Conservation (phyloP, 768 basidiomycete genomes). For the Leucogyrophana mollusca region DNA sequence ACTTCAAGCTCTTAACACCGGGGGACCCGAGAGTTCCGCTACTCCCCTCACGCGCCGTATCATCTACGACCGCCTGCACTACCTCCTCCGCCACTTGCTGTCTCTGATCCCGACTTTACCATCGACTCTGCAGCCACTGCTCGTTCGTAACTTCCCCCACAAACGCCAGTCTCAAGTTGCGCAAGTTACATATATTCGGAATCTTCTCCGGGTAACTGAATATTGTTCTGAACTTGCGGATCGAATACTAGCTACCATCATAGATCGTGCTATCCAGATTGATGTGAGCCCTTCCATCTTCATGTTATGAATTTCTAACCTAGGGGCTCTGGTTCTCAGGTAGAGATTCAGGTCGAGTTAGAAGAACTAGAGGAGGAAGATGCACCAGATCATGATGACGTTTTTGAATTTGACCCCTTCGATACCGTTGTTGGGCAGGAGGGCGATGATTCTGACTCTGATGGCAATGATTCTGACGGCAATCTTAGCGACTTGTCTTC, state of each 20-base stretch:
- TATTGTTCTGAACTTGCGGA: conserved; percentile 90
- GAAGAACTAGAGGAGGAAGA: conserved; percentile 84
- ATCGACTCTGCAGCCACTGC: conserved; percentile 80
- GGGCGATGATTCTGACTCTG: conserved; percentile 55
- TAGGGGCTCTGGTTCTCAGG: conserved; percentile 40
- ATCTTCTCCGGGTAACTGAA: conserved; percentile 74
- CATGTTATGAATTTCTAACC: neutral
- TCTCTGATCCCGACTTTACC: conserved; percentile 90
- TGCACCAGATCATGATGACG: conserved; percentile 45
- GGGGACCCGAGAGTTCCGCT: conserved; percentile 61
- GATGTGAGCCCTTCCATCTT: conserved; percentile 59
- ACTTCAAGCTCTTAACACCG: conserved; percentile 56
- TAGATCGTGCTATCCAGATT: conserved; percentile 94
- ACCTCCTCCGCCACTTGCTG: conserved; percentile 83
- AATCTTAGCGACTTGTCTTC: conserved; percentile 78
- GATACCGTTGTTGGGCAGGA: conserved; percentile 83
- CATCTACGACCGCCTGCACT: conserved; percentile 85
- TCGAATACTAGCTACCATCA: conserved; percentile 78
- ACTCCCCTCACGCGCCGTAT: conserved; percentile 75
- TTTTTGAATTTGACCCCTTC: conserved; percentile 84
- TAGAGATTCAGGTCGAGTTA: conserved; percentile 94
- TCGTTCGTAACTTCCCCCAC: conserved; percentile 87
- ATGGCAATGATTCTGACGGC: conserved; percentile 50
- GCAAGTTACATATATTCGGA: conserved; percentile 90
- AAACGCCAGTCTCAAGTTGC: conserved; percentile 80